These are phyloP conservation scores for Protomyces macrosporus DNA, from an alignment of 1,139 yeast genomes.

Conservation along the genomic window DNA sequence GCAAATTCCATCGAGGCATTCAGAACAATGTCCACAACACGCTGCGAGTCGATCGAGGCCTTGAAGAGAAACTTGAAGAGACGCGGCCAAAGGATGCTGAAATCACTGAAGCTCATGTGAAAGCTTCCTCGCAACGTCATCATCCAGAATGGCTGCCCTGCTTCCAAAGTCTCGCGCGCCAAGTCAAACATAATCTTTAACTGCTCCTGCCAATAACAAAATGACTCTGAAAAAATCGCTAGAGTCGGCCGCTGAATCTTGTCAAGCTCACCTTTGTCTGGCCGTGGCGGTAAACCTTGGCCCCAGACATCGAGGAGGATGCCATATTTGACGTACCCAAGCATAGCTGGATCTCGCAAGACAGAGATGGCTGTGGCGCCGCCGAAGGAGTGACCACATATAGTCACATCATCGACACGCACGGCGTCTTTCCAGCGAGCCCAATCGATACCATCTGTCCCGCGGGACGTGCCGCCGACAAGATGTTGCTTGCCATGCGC, in stretches of 20 bases:
- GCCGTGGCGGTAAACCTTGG: slow-evolving; percentile 14
- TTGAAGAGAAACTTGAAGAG: slow-evolving; percentile 13
- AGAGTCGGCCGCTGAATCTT: slow-evolving; percentile 9
- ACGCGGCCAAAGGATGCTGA: slow-evolving; percentile 21
- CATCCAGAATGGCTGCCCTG: slow-evolving; percentile 1
- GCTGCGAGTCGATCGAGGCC: slow-evolving; percentile 16
- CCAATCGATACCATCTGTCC: slow-evolving; percentile 24
- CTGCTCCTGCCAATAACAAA: slow-evolving; percentile 25
- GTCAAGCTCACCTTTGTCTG: slow-evolving; percentile 5
- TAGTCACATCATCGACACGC: slow-evolving; percentile 1
- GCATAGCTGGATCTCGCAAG: slow-evolving; percentile 9
- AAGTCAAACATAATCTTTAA: slow-evolving; percentile 15
- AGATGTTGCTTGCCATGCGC: background rate
- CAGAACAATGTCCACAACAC: slow-evolving; percentile 23
- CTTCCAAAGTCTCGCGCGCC: slow-evolving; percentile 1
- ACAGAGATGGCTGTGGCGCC: slow-evolving; percentile 16
- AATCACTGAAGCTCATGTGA: slow-evolving; percentile 23
- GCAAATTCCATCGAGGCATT: slow-evolving; percentile 17
- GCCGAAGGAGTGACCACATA: slow-evolving; percentile 22
- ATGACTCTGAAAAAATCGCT: slow-evolving; percentile 12
- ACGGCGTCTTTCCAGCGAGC: slow-evolving; percentile 3
- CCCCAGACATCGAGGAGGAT: slow-evolving; percentile 24
- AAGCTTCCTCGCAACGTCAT: slow-evolving; percentile 24
- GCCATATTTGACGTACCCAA: slow-evolving; percentile 18
- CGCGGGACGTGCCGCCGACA: slow-evolving; percentile 14